phyloP scores from a whole-genome alignment of 1,139 yeast species.

The Kurtzmaniella quercitrusa region DNA sequence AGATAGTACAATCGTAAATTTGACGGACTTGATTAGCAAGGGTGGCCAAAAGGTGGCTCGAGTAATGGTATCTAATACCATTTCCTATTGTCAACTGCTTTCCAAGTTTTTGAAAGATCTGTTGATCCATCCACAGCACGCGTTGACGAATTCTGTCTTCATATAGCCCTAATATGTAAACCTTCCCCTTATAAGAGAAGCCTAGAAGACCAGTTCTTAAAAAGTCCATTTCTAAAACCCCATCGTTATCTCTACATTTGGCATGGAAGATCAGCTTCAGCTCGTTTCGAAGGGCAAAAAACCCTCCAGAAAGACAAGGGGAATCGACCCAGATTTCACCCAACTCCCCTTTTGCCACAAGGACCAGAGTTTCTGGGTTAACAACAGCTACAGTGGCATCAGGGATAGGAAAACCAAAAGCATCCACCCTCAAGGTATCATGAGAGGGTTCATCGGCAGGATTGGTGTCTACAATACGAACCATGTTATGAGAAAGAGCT shows the following conservation, averaged over 20 bases:
- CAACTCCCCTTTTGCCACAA: slow-evolving; percentile 71
- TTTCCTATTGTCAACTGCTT: slow-evolving; percentile 31
- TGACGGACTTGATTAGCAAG: slow-evolving; percentile 78
- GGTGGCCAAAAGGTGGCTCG: slow-evolving; percentile 79
- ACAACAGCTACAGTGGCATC: slow-evolving; percentile 93
- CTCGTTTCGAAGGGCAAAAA: slow-evolving; percentile 67
- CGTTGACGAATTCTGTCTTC: slow-evolving; percentile 88
- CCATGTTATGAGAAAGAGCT: slow-evolving; percentile 72
- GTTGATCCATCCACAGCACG: slow-evolving; percentile 59
- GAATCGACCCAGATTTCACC: slow-evolving; percentile 98
- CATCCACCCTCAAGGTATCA: slow-evolving; percentile 66
- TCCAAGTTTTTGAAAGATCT: slow-evolving; percentile 27
- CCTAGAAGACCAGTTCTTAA: slow-evolving; percentile 90
- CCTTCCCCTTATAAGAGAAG: slow-evolving; percentile 79
- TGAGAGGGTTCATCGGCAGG: slow-evolving; percentile 52
- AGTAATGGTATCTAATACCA: slow-evolving; percentile 65
- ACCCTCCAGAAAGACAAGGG: slow-evolving; percentile 80
- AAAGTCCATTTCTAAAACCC: slow-evolving; percentile 69
- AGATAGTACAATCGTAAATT: slow-evolving; percentile 86
- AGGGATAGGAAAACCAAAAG: slow-evolving; percentile 92
- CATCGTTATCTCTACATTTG: slow-evolving; percentile 66
- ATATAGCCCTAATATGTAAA: slow-evolving; percentile 81
- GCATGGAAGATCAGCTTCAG: slow-evolving; percentile 81
- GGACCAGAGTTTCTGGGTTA: slow-evolving; percentile 77
- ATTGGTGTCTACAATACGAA: slow-evolving; percentile 62